A percentile compares a stretch with the other conserved stretches of the same genome.
Evolutionary conservation across 345 rosid species (phyloP).

Genomic region (Aquilaria yunnanensis): DNA sequence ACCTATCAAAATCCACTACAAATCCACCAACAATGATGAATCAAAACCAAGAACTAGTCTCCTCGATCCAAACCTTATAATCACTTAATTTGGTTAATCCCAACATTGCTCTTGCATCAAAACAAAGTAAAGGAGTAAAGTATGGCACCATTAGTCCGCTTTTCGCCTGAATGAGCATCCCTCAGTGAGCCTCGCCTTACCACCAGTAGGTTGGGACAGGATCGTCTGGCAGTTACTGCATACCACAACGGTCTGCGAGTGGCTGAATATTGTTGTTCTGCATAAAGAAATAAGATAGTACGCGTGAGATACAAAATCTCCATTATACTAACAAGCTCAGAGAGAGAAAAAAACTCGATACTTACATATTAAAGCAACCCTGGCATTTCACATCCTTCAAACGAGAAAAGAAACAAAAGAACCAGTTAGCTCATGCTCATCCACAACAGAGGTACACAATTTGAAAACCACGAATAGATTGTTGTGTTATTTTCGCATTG

Average conservation of each 20-base stretch:
- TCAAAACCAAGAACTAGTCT: too few species aligned
- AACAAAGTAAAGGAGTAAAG: neutral
- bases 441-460: too few species aligned
- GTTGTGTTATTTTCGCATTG: neutral
- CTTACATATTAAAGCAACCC: constrained; percentile 77
- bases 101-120: constrained; percentile 4
- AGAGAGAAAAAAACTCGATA: neutral
- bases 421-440: neutral
- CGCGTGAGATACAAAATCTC: neutral
- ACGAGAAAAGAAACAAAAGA: neutral
- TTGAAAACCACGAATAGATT: neutral
- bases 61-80: too few species aligned
- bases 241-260: constrained; percentile 70
- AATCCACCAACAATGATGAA: too few species aligned
- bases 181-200: constrained; percentile 57
- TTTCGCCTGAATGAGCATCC: constrained; percentile 74
- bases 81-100: neutral
- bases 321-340: neutral
- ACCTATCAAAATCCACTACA: too few species aligned
- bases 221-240: constrained; percentile 75
- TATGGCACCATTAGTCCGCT: constrained; percentile 25
- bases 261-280: constrained; percentile 76
- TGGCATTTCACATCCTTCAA: constrained; percentile 74
- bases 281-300: neutral
- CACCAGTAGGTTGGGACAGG: constrained; percentile 74